Evolutionary conservation across 2,329 filamentous ascomycete species (phyloP).

Genomic region (Pyrenophora tritici-repentis): DNA sequence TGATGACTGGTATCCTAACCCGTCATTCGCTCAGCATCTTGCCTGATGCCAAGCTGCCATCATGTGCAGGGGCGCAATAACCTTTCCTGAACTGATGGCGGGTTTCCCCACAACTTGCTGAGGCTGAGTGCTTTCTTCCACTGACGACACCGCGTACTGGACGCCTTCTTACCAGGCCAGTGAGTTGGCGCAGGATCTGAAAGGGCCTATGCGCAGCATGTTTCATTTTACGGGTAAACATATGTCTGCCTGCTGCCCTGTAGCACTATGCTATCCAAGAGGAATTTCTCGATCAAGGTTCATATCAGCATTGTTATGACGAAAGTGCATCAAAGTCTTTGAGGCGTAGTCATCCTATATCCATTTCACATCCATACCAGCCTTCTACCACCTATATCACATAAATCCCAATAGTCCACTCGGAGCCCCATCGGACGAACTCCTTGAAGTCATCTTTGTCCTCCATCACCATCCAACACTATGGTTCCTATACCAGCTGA

Average conservation of each 20-base stretch:
- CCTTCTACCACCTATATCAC: conserved; percentile 6
- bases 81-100: conserved; percentile 14
- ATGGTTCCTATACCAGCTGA: conserved; percentile 38
- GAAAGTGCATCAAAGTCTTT: conserved; percentile 21
- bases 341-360: conserved; percentile 21
- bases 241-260: conserved; percentile 31
- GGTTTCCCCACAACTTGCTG: conserved; percentile 31
- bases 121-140: conserved; percentile 35
- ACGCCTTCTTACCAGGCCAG: conserved; percentile 28
- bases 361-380: conserved; percentile 15
- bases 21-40: conserved; percentile 24
- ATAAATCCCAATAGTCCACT: background rate
- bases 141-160: conserved; percentile 28
- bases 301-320: conserved; percentile 14
- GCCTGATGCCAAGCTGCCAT: conserved; percentile 10
- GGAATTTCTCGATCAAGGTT: conserved; percentile 13
- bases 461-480: background rate
- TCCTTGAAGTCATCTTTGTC: background rate
- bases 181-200: conserved; percentile 18
- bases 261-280: conserved; percentile 10
- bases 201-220: conserved; percentile 23
- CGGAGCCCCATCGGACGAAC: background rate
- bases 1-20: conserved; percentile 7
- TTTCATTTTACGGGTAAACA: conserved; percentile 32
- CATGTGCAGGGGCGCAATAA: conserved; percentile 20